Conservation (phyloP, 73 alveolate genomes). For the Paramecium caudatum region DNA sequence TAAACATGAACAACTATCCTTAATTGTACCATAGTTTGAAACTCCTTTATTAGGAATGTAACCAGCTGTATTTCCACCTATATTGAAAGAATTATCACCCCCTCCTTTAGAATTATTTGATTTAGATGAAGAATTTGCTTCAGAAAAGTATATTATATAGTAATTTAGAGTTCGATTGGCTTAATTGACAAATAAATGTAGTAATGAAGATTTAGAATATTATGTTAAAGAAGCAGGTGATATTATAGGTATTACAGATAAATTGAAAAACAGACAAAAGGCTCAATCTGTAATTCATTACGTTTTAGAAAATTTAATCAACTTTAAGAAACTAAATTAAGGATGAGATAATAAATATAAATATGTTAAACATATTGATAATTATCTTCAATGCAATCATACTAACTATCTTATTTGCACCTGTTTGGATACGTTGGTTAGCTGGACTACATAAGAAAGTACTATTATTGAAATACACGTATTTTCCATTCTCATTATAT, state of each 20-base stretch:
- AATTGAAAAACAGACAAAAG: slow-evolving; percentile 86
- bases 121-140: slow-evolving; percentile 98
- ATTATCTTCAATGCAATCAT: neutral
- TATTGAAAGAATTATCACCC: slow-evolving; percentile 95
- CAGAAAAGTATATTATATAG: slow-evolving; percentile 85
- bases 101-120: slow-evolving; percentile 98
- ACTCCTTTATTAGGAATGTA: slow-evolving; percentile 96
- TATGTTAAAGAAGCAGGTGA: slow-evolving; percentile 96
- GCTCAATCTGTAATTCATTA: slow-evolving; percentile 92
- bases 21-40: slow-evolving; percentile 99
- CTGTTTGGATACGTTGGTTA: slow-evolving; percentile 28
- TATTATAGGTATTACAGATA: slow-evolving; percentile 90
- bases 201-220: slow-evolving; percentile 94
- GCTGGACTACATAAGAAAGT: slow-evolving; percentile 55
- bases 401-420: neutral
- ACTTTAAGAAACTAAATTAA: slow-evolving; percentile 81
- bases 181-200: slow-evolving; percentile 94
- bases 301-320: slow-evolving; percentile 90
- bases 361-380: slow-evolving; percentile 20
- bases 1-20: slow-evolving; percentile 94
- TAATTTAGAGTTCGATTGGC: slow-evolving; percentile 88
- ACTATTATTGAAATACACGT: neutral
- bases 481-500: neutral
- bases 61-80: slow-evolving; percentile 99
- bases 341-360: slow-evolving; percentile 73